Evolutionary conservation across 306 rosid species (phyloP).

Genomic region (Acmispon strigosus): DNA sequence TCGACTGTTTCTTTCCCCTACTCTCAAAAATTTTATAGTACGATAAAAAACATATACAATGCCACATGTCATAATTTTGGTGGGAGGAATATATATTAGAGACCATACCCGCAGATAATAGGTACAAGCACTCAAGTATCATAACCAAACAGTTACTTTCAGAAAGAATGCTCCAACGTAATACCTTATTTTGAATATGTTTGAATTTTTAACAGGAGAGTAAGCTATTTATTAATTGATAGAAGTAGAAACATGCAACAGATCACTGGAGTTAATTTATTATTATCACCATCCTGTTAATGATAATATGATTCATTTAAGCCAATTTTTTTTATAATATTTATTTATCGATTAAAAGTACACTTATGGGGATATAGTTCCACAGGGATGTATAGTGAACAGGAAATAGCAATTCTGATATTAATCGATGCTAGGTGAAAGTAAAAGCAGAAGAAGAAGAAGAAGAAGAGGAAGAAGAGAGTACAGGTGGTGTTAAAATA

Average conservation of each 20-base stretch:
- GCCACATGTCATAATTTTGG: too few relatives aligned
- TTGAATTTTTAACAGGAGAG: background rate
- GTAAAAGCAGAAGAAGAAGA: background rate
- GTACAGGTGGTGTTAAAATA: background rate
- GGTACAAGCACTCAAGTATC: background rate
- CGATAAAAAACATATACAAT: too few relatives aligned
- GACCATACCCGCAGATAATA: background rate
- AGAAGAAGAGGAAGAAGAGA: background rate
- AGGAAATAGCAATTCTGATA: background rate
- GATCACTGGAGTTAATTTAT: background rate
- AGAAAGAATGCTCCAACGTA: slow-evolving; percentile 8
- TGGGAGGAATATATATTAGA: too few relatives aligned
- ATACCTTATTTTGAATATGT: slow-evolving; percentile 2
- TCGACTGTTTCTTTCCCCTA: too few relatives aligned
- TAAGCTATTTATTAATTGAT: background rate
- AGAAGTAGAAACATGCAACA: background rate
- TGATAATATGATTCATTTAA: background rate
- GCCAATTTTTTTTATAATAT: background rate
- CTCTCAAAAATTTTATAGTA: too few relatives aligned
- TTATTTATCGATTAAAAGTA: background rate
- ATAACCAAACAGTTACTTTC: background rate
- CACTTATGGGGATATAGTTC: background rate
- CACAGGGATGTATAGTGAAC: background rate
- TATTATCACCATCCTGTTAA: background rate
- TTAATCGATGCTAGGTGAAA: background rate